Percentiles rank a stretch among this genome's conserved stretches.
Conservation (phyloP, 352 stramenopile genomes). For the Thalassiosira hispida region DNA sequence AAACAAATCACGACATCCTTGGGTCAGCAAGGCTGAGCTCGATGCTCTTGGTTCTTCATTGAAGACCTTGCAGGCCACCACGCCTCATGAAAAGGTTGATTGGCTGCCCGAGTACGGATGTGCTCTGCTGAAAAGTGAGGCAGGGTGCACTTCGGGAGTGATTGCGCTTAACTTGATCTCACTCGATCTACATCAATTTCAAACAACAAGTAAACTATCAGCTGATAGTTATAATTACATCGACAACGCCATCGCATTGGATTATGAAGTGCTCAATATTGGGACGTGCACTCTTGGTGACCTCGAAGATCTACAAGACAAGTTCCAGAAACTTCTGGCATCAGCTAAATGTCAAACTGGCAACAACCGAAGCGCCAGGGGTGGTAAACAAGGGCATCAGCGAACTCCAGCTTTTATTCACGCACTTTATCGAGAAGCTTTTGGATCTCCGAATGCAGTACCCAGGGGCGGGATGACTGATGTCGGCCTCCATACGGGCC, state of each 20-base stretch:
- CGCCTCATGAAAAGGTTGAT: conserved; percentile 23
- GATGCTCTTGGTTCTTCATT: conserved; percentile 23
- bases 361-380: conserved; percentile 23
- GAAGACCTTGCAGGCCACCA: conserved; percentile 7
- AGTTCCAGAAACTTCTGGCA: conserved; percentile 24
- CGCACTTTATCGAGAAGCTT: conserved; percentile 46
- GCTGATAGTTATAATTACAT: conserved; percentile 32
- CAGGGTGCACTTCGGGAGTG: conserved; percentile 30
- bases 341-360: conserved; percentile 24
- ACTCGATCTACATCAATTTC: conserved; percentile 50
- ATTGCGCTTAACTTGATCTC: conserved; percentile 49
- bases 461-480: conserved; percentile 48
- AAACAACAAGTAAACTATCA: conserved; percentile 30
- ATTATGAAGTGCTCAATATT: conserved; percentile 47
- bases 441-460: conserved; percentile 7
- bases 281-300: conserved; percentile 27
- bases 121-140: conserved; percentile 38
- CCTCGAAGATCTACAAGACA: conserved; percentile 9
- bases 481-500: conserved; percentile 56
- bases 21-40: conserved; percentile 29
- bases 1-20: conserved; percentile 14
- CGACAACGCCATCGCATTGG: conserved; percentile 20
- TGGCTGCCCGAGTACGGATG: conserved; percentile 58
- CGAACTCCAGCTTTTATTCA: conserved; percentile 49
- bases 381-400: conserved; percentile 50